Evolutionary conservation across 805 yeast genomes (phyloP).

Genomic region (Nakazawaea holstii): DNA sequence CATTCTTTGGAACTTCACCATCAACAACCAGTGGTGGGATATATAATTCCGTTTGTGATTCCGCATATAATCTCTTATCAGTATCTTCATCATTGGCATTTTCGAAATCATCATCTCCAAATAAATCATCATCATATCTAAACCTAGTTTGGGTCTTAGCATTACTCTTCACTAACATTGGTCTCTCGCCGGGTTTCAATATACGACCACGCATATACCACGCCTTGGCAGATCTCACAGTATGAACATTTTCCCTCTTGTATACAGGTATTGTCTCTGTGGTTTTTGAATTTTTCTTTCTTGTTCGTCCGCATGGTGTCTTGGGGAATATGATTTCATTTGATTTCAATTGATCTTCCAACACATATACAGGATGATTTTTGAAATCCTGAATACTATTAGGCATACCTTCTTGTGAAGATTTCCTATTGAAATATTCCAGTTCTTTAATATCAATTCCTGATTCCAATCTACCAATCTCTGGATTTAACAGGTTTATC

Average conservation of each 20-base stretch:
- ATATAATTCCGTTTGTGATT: constrained; percentile 69
- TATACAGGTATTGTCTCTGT: constrained; percentile 54
- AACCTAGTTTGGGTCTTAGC: constrained; percentile 16
- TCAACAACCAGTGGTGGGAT: constrained; percentile 59
- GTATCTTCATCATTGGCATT: constrained; percentile 51
- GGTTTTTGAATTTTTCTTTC: constrained; percentile 35
- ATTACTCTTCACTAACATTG: constrained; percentile 41
- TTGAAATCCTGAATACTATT: constrained; percentile 75
- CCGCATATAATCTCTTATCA: constrained; percentile 59
- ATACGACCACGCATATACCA: constrained; percentile 85
- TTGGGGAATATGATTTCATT: constrained; percentile 70
- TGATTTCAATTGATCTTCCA: constrained; percentile 67
- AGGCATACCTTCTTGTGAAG: constrained; percentile 82
- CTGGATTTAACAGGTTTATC: constrained; percentile 27
- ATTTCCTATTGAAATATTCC: constrained; percentile 55
- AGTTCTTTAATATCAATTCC: constrained; percentile 50
- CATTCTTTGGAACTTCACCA: constrained; percentile 70
- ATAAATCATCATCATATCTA: constrained; percentile 20
- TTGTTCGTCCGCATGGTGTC: constrained; percentile 69
- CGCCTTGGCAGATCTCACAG: constrained; percentile 66
- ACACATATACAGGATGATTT: constrained; percentile 79
- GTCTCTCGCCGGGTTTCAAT: constrained; percentile 64
- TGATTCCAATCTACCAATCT: constrained; percentile 16
- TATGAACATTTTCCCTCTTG: constrained; percentile 57
- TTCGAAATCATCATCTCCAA: constrained; percentile 22